Evolutionary conservation across 2,329 filamentous ascomycete species (phyloP).

Genomic region (Polychaeton citri): DNA sequence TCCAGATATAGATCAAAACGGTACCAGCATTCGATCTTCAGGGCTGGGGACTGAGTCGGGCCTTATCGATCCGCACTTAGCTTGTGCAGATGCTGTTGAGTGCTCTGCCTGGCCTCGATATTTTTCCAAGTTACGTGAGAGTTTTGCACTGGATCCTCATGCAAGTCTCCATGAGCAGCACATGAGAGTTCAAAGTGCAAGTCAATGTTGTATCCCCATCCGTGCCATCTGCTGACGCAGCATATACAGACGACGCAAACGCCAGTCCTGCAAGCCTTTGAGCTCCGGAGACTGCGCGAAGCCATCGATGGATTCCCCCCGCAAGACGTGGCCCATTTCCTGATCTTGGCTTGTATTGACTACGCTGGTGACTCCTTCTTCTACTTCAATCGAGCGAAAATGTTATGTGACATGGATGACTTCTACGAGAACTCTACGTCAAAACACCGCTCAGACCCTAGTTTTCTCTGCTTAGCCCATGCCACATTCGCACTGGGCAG

Average conservation of each 20-base stretch:
- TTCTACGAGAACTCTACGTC: background rate
- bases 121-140: background rate
- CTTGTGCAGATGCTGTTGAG: background rate
- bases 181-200: background rate
- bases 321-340: background rate
- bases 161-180: background rate
- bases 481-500: constrained; percentile 2
- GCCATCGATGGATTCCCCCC: constrained; percentile 1
- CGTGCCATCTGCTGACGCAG: background rate
- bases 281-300: constrained; percentile 1
- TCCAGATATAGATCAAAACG: background rate
- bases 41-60: no score
- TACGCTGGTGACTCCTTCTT: constrained; percentile 2
- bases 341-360: constrained; percentile 1
- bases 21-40: background rate
- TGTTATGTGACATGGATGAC: background rate
- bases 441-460: background rate
- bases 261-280: background rate
- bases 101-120: background rate
- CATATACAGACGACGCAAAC: background rate
- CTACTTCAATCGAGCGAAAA: constrained; percentile 2
- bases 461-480: constrained; percentile 2
- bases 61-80: no score
- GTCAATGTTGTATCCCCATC: background rate
- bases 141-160: background rate